These are phyloP conservation scores for Cantharellus anzutake DNA, from an alignment of 768 basidiomycete species.

Conservation along the genomic window DNA sequence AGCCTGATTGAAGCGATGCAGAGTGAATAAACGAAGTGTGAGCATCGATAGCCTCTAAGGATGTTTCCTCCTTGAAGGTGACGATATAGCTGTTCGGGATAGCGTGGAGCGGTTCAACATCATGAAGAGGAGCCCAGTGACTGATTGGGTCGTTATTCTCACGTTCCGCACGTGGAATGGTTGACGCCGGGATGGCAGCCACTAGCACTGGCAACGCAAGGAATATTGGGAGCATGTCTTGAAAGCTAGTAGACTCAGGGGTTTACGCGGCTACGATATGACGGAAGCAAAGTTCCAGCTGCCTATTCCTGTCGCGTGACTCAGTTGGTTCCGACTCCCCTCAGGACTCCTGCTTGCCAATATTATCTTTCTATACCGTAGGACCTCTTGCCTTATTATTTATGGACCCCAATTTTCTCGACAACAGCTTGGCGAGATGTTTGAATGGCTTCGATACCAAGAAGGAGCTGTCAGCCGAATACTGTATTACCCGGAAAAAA, in stretches of 20 bases:
- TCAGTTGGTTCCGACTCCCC: too few species aligned
- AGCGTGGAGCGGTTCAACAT: constrained; percentile 32
- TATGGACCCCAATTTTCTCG: too few species aligned
- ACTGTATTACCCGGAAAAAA: too few species aligned
- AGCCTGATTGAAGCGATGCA: constrained; percentile 7
- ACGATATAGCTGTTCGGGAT: constrained; percentile 92
- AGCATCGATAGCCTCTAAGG: constrained; percentile 38
- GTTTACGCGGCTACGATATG: background rate
- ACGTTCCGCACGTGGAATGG: background rate
- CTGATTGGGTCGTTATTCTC: background rate
- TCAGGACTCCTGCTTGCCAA: too few species aligned
- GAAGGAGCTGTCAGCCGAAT: too few species aligned
- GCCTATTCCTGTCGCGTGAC: too few species aligned
- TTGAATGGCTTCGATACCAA: too few species aligned
- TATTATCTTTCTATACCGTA: too few species aligned
- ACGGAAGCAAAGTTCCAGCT: background rate
- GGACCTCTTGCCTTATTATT: too few species aligned
- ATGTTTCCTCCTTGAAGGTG: constrained; percentile 56
- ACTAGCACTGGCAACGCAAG: background rate
- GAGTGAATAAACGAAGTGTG: constrained; percentile 61
- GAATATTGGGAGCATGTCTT: constrained; percentile 1
- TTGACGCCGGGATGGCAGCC: background rate
- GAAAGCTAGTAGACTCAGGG: background rate
- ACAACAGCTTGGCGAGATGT: too few species aligned
- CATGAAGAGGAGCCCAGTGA: background rate